These are phyloP conservation scores for Labyrinthula sp. DNA, from an alignment of 352 stramenopile genomes.

Conservation along the genomic window DNA sequence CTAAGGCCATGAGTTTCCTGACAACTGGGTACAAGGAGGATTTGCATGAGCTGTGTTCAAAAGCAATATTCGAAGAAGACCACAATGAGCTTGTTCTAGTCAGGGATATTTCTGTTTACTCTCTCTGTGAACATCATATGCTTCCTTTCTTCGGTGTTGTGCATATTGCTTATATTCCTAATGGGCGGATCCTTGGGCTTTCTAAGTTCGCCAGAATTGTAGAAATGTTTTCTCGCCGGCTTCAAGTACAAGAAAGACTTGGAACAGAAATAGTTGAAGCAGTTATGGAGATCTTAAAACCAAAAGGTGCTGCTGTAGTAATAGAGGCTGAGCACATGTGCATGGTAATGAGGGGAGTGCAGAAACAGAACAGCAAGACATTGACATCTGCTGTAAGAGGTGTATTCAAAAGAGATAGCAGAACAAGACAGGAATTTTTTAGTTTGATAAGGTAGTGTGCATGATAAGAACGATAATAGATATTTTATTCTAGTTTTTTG, in stretches of 20 bases:
- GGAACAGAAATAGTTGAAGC: slow-evolving; percentile 94
- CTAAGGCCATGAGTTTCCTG: slow-evolving; percentile 84
- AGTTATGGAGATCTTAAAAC: slow-evolving; percentile 82
- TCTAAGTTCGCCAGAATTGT: slow-evolving; percentile 93
- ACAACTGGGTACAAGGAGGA: slow-evolving; percentile 76
- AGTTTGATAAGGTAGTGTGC: too few species aligned
- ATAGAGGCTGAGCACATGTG: slow-evolving; percentile 94
- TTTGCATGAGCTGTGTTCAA: slow-evolving; percentile 68
- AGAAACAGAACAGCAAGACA: slow-evolving; percentile 84
- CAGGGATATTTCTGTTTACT: slow-evolving; percentile 94
- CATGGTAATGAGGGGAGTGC: slow-evolving; percentile 96
- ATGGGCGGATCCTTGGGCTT: slow-evolving; percentile 82
- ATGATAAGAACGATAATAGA: too few species aligned
- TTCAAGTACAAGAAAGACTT: slow-evolving; percentile 97
- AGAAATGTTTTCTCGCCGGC: slow-evolving; percentile 77
- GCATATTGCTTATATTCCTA: slow-evolving; percentile 67
- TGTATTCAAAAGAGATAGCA: slow-evolving; percentile 77
- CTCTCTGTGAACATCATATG: slow-evolving; percentile 98
- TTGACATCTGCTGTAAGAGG: slow-evolving; percentile 86
- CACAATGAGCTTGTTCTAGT: slow-evolving; percentile 93
- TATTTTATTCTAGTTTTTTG: too few species aligned
- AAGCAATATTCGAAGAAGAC: slow-evolving; percentile 90
- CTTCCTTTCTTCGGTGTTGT: slow-evolving; percentile 93
- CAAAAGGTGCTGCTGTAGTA: slow-evolving; percentile 89
- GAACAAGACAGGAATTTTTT: slow-evolving; percentile 27